Conservation (phyloP, 768 basidiomycete genomes). For the Tulasnella calospora region DNA sequence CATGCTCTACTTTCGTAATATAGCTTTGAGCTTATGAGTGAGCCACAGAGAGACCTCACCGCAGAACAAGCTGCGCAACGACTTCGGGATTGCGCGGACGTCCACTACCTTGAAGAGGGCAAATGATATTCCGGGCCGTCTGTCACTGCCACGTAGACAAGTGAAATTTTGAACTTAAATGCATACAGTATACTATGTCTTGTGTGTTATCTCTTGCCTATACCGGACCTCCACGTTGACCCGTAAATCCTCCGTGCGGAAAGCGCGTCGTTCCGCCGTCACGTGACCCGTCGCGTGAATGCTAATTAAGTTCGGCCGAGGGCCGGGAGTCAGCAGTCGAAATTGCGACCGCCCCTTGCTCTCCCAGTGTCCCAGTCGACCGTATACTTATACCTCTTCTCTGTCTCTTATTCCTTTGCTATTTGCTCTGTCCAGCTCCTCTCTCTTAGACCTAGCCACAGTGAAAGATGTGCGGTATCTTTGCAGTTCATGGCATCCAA, state of each 20-base stretch:
- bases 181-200: not conserved
- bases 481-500: slow-evolving; percentile 75
- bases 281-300: not conserved
- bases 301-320: slow-evolving; percentile 9
- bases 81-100: slow-evolving; percentile 51
- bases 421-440: not conserved
- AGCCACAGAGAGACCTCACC: slow-evolving; percentile 84
- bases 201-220: slow-evolving; percentile 4
- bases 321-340: slow-evolving; percentile 9
- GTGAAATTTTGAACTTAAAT: slow-evolving; percentile 10
- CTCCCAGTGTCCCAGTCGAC: not conserved
- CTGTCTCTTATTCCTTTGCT: not conserved
- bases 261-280: not conserved
- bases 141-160: slow-evolving; percentile 8
- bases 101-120: slow-evolving; percentile 51
- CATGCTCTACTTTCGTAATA: slow-evolving; percentile 21
- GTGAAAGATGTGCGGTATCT: slow-evolving; percentile 80
- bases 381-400: not conserved
- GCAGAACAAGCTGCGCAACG: slow-evolving; percentile 77
- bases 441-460: not conserved
- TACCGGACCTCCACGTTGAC: not conserved
- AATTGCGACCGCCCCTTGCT: not conserved
- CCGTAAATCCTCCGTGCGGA: slow-evolving; percentile 4
- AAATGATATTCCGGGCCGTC: not conserved
- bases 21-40: slow-evolving; percentile 87